Base-by-base conservation (phyloP, 768 basidiomycete genomes). In the Phaffia australis region DNA sequence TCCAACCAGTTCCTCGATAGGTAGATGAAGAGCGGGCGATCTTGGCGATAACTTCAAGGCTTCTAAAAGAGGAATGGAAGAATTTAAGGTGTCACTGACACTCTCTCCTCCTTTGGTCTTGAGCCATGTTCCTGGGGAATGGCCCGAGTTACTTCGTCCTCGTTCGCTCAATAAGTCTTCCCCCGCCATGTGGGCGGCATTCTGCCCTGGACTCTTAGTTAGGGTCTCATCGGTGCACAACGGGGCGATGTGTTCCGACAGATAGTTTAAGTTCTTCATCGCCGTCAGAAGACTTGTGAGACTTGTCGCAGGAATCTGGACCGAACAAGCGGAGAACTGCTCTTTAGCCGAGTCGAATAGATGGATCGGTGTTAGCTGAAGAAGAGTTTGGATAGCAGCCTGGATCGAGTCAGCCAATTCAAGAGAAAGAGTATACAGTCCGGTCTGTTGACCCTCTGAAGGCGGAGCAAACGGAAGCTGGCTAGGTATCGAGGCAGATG, bases 381-480 rank as follows among this genome's bases (percentile, higher is more conserved):
- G 81, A 71, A 97, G 82, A 1, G 89, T 93, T 75, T 95, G 90
- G 49, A 94, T 86, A 66, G 89, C 84, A 79, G 87, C 83, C 78
- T 95, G 91, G 16, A 91, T 83, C 15, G 87, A 86, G 76, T 95
- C 93, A 16, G 93, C 90, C 18, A 95, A 81, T 76, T 97, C 92
- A 32, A 87, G 77, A 0, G 90, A 89, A 63, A 93, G 79, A 0
- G 74, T 75, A 50, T 75, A 71, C 1, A 77, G 64, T 1, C 74
- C 73, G 2, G 72, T 72, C 9, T 56, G 46, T 42, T 42, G 35
- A 42, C 35, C 35, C 35, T 42, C 35, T 5, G 35, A 42, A 42
- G 35, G 35, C 6, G 11, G 35, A 42, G 35, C 35, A 42, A 5
- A 42, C 18, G 63, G 69, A 1, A 46, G 27, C 9, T 51, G 16